phyloP scores from a whole-genome alignment of 2,329 filamentous ascomycete genomes.

The Trichophyton benhamiae region DNA sequence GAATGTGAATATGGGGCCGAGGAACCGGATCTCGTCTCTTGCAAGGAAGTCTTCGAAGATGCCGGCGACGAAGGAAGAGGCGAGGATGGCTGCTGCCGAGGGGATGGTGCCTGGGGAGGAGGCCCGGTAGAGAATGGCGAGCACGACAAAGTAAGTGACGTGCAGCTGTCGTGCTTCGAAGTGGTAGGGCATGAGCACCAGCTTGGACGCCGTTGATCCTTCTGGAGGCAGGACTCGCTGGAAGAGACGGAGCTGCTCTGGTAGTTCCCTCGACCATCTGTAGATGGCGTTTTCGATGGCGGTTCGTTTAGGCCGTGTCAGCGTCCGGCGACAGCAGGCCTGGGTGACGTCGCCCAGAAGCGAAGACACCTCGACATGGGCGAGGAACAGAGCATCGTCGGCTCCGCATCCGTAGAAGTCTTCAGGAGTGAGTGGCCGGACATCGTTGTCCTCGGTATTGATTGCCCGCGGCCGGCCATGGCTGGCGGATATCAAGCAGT shows the following conservation, averaged over 20 bases:
- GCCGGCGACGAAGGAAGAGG: conserved; percentile 32
- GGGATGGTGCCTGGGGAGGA: conserved; percentile 19
- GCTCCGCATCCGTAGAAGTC: conserved; percentile 25
- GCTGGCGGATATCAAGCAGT: conserved; percentile 32
- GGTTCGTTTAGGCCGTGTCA: conserved; percentile 18
- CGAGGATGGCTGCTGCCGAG: conserved; percentile 29
- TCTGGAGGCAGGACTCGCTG: conserved; percentile 9
- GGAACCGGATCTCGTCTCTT: conserved; percentile 32
- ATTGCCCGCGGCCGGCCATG: conserved; percentile 32
- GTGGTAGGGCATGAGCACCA: conserved; percentile 17
- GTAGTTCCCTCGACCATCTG: conserved; percentile 28
- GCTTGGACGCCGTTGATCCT: conserved; percentile 7
- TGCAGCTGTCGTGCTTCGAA: conserved; percentile 32
- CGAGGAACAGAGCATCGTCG: conserved; percentile 25
- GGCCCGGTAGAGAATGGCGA: conserved; percentile 30
- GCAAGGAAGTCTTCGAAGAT: conserved; percentile 36
- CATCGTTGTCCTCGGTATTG: conserved; percentile 28
- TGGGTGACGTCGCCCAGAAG: conserved; percentile 25
- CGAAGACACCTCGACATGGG: conserved; percentile 31
- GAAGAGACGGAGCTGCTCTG: conserved; percentile 20
- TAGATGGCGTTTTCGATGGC: conserved; percentile 20
- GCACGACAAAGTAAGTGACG: conserved; percentile 29
- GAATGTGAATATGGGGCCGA: conserved; percentile 35
- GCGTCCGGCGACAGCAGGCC: conserved; percentile 17
- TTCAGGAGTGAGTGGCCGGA: conserved; percentile 23